phyloP scores from a whole-genome alignment of 2,329 filamentous ascomycete species.

The Neopestalotiopsis clavispora region DNA sequence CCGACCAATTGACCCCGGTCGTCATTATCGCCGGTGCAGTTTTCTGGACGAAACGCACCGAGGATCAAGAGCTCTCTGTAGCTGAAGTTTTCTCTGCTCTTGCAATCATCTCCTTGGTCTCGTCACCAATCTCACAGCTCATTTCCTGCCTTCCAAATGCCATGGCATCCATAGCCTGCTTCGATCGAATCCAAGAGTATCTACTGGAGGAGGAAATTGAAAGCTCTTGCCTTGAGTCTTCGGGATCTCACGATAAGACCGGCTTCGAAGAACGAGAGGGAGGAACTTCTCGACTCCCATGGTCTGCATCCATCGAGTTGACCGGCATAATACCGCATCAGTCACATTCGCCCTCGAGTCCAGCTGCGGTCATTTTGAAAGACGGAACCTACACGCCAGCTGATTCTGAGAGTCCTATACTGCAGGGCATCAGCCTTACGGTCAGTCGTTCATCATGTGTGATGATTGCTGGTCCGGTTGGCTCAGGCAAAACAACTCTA shows the following conservation, averaged over 20 bases:
- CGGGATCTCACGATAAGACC: background rate
- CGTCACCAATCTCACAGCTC: constrained; percentile 10
- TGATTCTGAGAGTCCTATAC: background rate
- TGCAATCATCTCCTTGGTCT: constrained; percentile 26
- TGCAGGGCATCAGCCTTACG: background rate
- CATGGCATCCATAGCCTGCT: constrained; percentile 7
- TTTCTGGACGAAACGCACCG: constrained; percentile 14
- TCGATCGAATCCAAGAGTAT: constrained; percentile 14
- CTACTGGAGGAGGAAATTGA: background rate
- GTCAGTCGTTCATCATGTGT: background rate
- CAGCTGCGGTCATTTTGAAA: too few species aligned
- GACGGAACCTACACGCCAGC: background rate
- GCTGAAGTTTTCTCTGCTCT: constrained; percentile 43
- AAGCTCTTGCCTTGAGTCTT: background rate
- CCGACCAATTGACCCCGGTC: constrained; percentile 9
- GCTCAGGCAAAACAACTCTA: constrained; percentile 9
- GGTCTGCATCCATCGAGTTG: too few species aligned
- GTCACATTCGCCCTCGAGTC: too few species aligned
- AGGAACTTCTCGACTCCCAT: too few species aligned
- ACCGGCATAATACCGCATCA: too few species aligned
- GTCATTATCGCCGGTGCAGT: constrained; percentile 9
- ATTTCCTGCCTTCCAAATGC: constrained; percentile 1
- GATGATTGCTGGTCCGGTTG: constrained; percentile 8
- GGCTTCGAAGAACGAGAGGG: too few species aligned
- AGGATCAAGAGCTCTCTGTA: constrained; percentile 37